phyloP scores from a whole-genome alignment of 2,329 filamentous ascomycete species.

The Fusarium phyllophilum region DNA sequence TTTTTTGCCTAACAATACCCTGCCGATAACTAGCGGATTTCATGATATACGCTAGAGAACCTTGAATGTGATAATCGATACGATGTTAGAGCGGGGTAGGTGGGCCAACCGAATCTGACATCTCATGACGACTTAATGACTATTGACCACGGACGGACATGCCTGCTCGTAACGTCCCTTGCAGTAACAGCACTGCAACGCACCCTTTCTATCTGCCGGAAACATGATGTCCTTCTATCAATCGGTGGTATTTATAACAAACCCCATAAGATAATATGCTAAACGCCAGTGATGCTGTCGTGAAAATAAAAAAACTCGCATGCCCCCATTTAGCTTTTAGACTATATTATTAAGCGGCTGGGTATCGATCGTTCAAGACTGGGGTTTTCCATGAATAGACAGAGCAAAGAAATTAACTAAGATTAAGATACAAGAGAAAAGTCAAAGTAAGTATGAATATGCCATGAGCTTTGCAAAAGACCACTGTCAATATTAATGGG shows the following conservation, averaged over 20 bases:
- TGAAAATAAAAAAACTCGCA: not conserved
- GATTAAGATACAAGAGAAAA: not conserved
- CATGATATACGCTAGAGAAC: not conserved
- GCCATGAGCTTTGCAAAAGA: not conserved
- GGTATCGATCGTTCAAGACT: not conserved
- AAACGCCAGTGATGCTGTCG: not conserved
- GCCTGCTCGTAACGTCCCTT: not conserved
- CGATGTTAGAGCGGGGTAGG: not conserved
- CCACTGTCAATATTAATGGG: not conserved
- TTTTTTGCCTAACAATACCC: not conserved
- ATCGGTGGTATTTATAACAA: not conserved
- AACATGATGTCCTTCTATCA: not conserved
- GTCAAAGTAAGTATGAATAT: not conserved
- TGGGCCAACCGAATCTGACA: not conserved
- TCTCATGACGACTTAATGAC: not conserved
- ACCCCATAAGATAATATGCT: not conserved
- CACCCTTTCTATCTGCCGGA: not conserved
- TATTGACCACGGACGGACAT: not conserved
- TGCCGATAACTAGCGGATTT: not conserved
- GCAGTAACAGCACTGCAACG: not conserved
- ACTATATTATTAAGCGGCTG: not conserved
- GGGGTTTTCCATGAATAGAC: no score
- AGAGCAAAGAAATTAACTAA: no score
- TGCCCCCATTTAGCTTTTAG: not conserved
- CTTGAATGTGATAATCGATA: not conserved